These are phyloP conservation scores for Cladosporium oxysporum DNA, from an alignment of 2,329 filamentous ascomycete genomes.

Conservation along the genomic window DNA sequence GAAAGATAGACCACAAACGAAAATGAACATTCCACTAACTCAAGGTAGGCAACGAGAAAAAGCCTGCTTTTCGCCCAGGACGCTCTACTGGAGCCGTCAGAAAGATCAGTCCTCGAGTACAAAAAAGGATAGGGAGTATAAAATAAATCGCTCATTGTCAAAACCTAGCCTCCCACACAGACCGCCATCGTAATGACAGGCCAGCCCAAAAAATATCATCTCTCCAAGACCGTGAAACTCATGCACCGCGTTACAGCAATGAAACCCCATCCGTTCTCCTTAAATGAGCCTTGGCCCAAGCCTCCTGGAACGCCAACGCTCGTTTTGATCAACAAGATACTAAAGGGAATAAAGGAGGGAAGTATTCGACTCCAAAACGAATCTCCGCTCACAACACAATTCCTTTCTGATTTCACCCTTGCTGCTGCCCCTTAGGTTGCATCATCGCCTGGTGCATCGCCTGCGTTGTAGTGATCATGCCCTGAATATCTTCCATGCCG, in stretches of 20 bases:
- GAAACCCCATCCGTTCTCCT: background rate
- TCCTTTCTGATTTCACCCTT: background rate
- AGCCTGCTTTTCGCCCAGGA: background rate
- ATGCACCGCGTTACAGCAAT: slow-evolving; percentile 4
- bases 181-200: background rate
- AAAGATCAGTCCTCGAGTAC: background rate
- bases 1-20: background rate
- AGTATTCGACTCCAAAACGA: background rate
- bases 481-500: slow-evolving; percentile 42
- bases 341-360: background rate
- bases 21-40: background rate
- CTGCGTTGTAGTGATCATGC: slow-evolving; percentile 36
- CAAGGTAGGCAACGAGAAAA: background rate
- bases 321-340: background rate
- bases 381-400: background rate
- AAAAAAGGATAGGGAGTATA: background rate
- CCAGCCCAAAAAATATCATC: background rate
- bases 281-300: background rate
- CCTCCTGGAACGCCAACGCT: background rate
- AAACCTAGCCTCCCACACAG: background rate
- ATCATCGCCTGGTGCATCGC: slow-evolving; percentile 28
- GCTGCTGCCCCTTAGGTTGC: slow-evolving; percentile 3
- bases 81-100: background rate
- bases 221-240: slow-evolving; percentile 1
- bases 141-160: background rate